Conservation (phyloP, 2,329 filamentous ascomycete genomes). For the Epichloe sylvatica region DNA sequence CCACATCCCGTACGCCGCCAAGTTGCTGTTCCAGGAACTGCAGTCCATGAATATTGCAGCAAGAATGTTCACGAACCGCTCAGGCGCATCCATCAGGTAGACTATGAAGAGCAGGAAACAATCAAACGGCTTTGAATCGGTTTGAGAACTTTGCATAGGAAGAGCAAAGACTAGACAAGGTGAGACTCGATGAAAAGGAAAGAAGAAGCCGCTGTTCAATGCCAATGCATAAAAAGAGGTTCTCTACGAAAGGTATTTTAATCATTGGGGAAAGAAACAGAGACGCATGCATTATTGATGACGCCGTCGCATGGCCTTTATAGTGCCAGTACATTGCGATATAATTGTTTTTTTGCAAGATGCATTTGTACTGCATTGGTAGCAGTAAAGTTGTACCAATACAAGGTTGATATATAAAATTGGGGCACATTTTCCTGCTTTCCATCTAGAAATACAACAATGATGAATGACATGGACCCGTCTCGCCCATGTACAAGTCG, state of each 20-base stretch:
- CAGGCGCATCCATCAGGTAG: conserved; percentile 57
- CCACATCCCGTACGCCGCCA: conserved; percentile 94
- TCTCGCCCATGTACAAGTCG: neutral
- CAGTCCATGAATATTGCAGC: conserved; percentile 97
- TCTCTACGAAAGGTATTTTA: neutral
- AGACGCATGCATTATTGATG: conserved; percentile 5
- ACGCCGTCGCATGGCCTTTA: neutral
- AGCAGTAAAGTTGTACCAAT: conserved; percentile 2
- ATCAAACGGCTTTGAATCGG: neutral
- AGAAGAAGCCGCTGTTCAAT: neutral
- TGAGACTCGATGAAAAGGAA: neutral
- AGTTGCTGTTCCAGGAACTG: conserved; percentile 95
- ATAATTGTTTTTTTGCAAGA: neutral
- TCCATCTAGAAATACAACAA: neutral
- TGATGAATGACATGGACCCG: neutral
- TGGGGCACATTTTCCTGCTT: neutral
- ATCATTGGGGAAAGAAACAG: neutral
- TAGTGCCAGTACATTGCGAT: neutral
- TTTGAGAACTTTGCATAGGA: neutral
- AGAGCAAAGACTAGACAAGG: neutral
- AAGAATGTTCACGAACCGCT: conserved; percentile 86
- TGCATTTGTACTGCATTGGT: neutral
- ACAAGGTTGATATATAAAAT: conserved; percentile 1
- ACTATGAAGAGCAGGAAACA: neutral
- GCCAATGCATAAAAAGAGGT: neutral